These are phyloP conservation scores for Umbelopsis sp. DNA, from an alignment of 192 early-diverging fungal species.

Conservation along the genomic window DNA sequence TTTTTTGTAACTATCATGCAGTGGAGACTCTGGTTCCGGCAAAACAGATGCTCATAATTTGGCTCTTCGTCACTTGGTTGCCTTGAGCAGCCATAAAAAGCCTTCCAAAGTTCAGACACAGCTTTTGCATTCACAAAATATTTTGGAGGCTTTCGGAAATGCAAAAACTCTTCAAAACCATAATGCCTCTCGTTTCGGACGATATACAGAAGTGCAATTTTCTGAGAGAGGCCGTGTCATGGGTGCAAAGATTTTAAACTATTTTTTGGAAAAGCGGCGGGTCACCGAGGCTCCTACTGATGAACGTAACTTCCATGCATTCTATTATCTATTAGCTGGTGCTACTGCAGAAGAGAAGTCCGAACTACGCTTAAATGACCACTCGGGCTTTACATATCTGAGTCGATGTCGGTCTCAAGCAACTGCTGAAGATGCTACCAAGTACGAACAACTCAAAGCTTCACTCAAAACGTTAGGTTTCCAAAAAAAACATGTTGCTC, in stretches of 20 bases:
- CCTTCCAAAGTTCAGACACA: constrained; percentile 71
- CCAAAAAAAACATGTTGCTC: constrained; percentile 75
- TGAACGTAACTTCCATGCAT: constrained; percentile 93
- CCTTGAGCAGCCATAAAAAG: constrained; percentile 72
- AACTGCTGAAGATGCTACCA: constrained; percentile 61
- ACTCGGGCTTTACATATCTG: constrained; percentile 58
- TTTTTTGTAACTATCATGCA: constrained; percentile 36
- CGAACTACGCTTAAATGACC: constrained; percentile 72
- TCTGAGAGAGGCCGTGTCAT: constrained; percentile 89
- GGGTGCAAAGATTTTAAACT: constrained; percentile 86
- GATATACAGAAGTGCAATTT: constrained; percentile 90
- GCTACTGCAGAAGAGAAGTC: constrained; percentile 74
- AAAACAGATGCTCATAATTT: constrained; percentile 80
- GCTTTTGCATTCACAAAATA: constrained; percentile 67
- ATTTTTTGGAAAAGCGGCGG: constrained; percentile 85
- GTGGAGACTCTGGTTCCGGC: constrained; percentile 87
- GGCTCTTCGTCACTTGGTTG: constrained; percentile 66
- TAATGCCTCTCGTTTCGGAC: constrained; percentile 84
- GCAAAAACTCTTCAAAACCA: constrained; percentile 74
- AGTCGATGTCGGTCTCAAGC: constrained; percentile 54
- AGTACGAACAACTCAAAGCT: constrained; percentile 69
- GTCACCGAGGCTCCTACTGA: constrained; percentile 62
- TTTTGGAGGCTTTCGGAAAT: constrained; percentile 89
- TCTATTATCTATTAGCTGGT: constrained; percentile 95
- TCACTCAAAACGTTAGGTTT: constrained; percentile 89